phyloP scores from a whole-genome alignment of 1,284 basidiomycete genomes.

The Microbotryum lychnidis-dioicae region DNA sequence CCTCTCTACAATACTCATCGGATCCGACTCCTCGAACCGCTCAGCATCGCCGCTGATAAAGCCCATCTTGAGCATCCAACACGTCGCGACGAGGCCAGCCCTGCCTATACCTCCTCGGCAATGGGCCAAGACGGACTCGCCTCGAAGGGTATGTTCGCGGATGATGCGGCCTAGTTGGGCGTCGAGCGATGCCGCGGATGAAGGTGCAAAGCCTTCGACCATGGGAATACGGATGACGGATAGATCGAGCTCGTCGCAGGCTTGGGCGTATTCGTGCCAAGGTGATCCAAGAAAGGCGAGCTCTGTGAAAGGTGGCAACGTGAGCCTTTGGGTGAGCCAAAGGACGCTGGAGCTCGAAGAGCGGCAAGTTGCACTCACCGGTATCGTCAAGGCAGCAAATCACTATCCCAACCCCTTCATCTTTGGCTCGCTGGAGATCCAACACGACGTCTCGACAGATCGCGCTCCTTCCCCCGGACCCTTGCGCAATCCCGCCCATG shows the following conservation, averaged over 20 bases:
- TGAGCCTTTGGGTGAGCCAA: neutral
- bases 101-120: slow-evolving; percentile 93
- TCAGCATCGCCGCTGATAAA: slow-evolving; percentile 43
- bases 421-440: slow-evolving; percentile 69
- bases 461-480: slow-evolving; percentile 56
- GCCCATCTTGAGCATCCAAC: slow-evolving; percentile 88
- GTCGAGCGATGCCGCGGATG: slow-evolving; percentile 49
- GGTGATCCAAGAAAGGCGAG: slow-evolving; percentile 72
- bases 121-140: slow-evolving; percentile 71
- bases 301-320: slow-evolving; percentile 62
- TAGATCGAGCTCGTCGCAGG: slow-evolving; percentile 58
- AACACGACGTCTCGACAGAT: slow-evolving; percentile 73
- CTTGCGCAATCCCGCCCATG: slow-evolving; percentile 41
- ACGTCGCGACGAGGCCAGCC: slow-evolving; percentile 83
- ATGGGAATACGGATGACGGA: slow-evolving; percentile 77
- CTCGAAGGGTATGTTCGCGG: slow-evolving; percentile 63
- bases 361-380: slow-evolving; percentile 3
- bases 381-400: slow-evolving; percentile 33
- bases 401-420: slow-evolving; percentile 33
- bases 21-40: slow-evolving; percentile 36
- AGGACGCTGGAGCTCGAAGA: slow-evolving; percentile 54
- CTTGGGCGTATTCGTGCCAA: slow-evolving; percentile 64
- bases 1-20: slow-evolving; percentile 60
- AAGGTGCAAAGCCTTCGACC: slow-evolving; percentile 81
- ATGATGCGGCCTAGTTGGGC: slow-evolving; percentile 63